Conservation (phyloP, 1,139 yeast species). For the Eremothecium gossypii region DNA sequence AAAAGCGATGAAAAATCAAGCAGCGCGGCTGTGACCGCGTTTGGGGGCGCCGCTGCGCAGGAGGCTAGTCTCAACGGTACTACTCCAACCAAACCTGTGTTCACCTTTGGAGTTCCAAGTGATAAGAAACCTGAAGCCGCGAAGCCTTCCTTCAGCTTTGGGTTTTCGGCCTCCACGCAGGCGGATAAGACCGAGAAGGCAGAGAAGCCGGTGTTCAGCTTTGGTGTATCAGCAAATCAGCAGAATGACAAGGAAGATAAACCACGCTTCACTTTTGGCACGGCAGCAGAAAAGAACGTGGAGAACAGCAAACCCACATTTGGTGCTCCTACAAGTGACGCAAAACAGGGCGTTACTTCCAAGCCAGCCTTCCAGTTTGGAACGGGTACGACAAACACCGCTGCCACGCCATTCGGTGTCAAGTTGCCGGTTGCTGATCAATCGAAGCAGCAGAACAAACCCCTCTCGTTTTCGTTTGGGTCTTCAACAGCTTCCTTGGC, state of each 20-base stretch:
- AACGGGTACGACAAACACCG: conserved; percentile 8
- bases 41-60: conserved; percentile 1
- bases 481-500: conserved; percentile 11
- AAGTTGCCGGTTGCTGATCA: too few species aligned
- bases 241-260: conserved; percentile 15
- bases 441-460: conserved; percentile 8
- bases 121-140: conserved; percentile 2
- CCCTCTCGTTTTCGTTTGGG: conserved; percentile 31
- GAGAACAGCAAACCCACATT: conserved; percentile 5
- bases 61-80: conserved; percentile 1
- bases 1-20: neutral
- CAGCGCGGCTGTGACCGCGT: conserved; percentile 7
- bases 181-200: conserved; percentile 10
- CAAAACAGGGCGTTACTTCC: neutral
- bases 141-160: conserved; percentile 13
- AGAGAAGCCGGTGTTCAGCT: conserved; percentile 17
- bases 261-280: conserved; percentile 30
- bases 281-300: conserved; percentile 7
- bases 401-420: conserved; percentile 28
- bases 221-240: conserved; percentile 13
- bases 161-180: neutral
- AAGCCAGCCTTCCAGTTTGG: neutral
- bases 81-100: conserved; percentile 15
- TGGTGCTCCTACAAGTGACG: neutral
- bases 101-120: conserved; percentile 17